Percentiles rank a stretch among this genome's conserved stretches.
Evolutionary conservation across 2,329 filamentous ascomycete genomes (phyloP).

Genomic region (Aspergillus glaucus): DNA sequence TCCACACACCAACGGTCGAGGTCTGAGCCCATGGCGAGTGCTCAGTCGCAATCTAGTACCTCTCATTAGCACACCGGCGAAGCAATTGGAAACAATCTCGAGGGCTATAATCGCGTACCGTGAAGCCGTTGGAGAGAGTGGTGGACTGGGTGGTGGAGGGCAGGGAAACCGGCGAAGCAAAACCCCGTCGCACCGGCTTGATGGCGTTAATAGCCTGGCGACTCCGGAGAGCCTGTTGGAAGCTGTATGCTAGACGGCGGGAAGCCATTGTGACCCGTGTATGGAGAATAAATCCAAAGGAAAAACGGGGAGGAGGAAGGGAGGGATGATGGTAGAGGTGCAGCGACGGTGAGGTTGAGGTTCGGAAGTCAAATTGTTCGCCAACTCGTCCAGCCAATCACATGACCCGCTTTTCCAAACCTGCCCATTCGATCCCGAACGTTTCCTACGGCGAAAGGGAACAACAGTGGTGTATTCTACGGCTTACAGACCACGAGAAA

Average conservation of each 20-base stretch:
- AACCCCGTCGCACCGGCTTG: slow-evolving; percentile 72
- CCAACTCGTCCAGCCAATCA: slow-evolving; percentile 36
- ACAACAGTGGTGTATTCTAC: background rate
- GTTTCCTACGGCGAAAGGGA: slow-evolving; percentile 19
- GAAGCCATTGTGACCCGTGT: slow-evolving; percentile 68
- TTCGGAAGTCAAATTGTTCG: slow-evolving; percentile 44
- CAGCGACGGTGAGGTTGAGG: slow-evolving; percentile 32
- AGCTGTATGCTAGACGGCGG: slow-evolving; percentile 91
- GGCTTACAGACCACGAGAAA: background rate
- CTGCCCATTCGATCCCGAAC: slow-evolving; percentile 28
- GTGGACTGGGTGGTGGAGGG: slow-evolving; percentile 87
- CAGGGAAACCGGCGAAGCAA: slow-evolving; percentile 72
- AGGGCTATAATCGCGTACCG: slow-evolving; percentile 51
- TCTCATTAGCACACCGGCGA: slow-evolving; percentile 23
- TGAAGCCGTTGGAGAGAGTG: slow-evolving; percentile 95
- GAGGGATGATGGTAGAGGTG: slow-evolving; percentile 34
- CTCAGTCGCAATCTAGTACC: slow-evolving; percentile 81
- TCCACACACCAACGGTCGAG: slow-evolving; percentile 97
- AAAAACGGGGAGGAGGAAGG: slow-evolving; percentile 48
- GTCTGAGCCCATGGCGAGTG: slow-evolving; percentile 98
- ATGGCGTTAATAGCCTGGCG: slow-evolving; percentile 76
- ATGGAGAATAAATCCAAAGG: slow-evolving; percentile 33
- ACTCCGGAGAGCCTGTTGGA: slow-evolving; percentile 82
- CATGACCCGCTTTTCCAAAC: slow-evolving; percentile 39
- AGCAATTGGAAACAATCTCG: slow-evolving; percentile 10